Evolutionary conservation across 1,284 basidiomycete genomes (phyloP).

Genomic region (Moesziomyces sp.): DNA sequence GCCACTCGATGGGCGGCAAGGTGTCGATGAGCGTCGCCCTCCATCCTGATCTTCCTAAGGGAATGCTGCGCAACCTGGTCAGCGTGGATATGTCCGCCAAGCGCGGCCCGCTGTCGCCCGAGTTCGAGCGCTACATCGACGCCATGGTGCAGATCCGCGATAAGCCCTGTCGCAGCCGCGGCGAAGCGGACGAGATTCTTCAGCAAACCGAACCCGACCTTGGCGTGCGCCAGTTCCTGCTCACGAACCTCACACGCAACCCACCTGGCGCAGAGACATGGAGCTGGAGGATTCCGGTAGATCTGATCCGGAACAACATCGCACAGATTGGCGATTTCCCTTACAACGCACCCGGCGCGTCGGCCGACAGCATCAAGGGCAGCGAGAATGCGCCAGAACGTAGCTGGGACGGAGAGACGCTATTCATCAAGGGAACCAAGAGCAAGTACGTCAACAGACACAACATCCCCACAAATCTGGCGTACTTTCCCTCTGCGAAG

Average conservation of each 20-base stretch:
- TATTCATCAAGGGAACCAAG: constrained; percentile 80
- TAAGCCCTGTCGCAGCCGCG: constrained; percentile 72
- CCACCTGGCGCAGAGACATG: constrained; percentile 68
- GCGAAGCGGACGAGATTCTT: constrained; percentile 77
- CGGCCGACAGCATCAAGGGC: constrained; percentile 67
- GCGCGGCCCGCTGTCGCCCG: constrained; percentile 74
- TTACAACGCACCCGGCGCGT: constrained; percentile 69
- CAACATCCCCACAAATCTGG: constrained; percentile 73
- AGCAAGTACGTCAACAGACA: constrained; percentile 78
- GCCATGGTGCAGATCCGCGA: constrained; percentile 78
- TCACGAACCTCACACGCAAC: constrained; percentile 78
- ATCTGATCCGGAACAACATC: constrained; percentile 75
- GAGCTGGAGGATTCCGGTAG: constrained; percentile 79
- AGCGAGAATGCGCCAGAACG: constrained; percentile 17
- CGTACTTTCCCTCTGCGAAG: constrained; percentile 77
- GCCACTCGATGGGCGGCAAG: constrained; percentile 92
- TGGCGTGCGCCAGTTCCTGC: constrained; percentile 78
- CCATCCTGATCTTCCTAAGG: constrained; percentile 69
- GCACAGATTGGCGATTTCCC: constrained; percentile 81
- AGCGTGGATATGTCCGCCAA: constrained; percentile 84
- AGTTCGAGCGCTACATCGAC: constrained; percentile 74
- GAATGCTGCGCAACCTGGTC: constrained; percentile 74
- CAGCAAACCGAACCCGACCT: constrained; percentile 75
- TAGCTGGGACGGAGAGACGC: constrained; percentile 74
- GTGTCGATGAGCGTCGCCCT: constrained; percentile 83